Base-by-base conservation (phyloP, 2,329 filamentous ascomycete genomes). In the Beauveria asiatica region DNA sequence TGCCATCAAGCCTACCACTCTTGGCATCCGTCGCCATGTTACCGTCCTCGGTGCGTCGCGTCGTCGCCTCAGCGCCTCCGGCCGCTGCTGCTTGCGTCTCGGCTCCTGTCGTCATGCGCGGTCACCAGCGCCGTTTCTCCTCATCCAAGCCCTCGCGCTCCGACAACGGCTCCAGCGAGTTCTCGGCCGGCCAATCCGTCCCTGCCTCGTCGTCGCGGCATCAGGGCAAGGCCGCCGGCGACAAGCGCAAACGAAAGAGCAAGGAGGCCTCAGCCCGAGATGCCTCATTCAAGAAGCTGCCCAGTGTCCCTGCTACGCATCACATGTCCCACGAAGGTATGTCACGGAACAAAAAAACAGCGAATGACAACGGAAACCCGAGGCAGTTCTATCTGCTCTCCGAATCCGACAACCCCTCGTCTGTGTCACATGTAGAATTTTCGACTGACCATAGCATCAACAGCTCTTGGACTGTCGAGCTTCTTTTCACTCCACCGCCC, bases 401-500 rank as follows among this genome's bases (percentile, higher is more conserved):
- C 48, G 8, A 50, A 19, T 7, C 17, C 17, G 27, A 27, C 48
- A 50, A 45, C 17, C 27, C 8, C 25, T 42, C n/a, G 33, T 21
- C 37, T 13, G 21, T 49, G 41, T 16, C 33, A 37, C 33, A 16
- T 51, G 30, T 19, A 13, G 5, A 42, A 21, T 33, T 50, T 21
- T 39, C 6, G 19, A 57, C 65, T 66, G 56, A 69, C 61, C 53
- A 53, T 21, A 9, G 7, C n/a, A 23, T 45, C 16, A 30, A 64
- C 65, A 97, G 94, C 95, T 70, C 82, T 97, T 63, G 87, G 89
- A 64, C 80, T 96, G 50, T 94, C 93, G 8, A 88, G 88, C 62
- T 97, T 99, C 81, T 97, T 97, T 79, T 95, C 92, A 64, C 88
- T 96, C 65, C 91, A 99, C 76, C 87, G 94, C 63, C 94, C 94